Evolutionary conservation across 257 asterid genomes (phyloP), one percentile per base, ranked within the genome.

Genomic region (Solanum appendiculatum): DNA sequence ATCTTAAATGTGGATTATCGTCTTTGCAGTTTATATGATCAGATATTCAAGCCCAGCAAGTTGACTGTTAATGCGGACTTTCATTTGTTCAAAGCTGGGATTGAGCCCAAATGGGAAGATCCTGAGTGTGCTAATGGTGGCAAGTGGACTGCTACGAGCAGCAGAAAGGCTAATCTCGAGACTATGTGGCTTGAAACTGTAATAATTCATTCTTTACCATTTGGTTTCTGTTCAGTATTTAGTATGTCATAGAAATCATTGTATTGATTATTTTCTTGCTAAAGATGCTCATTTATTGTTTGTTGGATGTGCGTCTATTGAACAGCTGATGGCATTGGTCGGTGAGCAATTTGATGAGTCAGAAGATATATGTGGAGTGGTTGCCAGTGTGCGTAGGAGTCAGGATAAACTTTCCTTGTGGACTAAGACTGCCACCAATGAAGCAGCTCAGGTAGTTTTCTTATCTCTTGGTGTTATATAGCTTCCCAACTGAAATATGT

Each of bases 31-130:
- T 94, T 97, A 88, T 92, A 95, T 68, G 95, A 95, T 85, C 98
- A 94, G 88, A 91, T 97, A 83, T 92, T 95, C 89, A 91, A 68
- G 90, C 99, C 99, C 64, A 94, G 99, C 95, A 94, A 94, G 89
- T 87, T 93, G 75, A 92, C 95, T n/a, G 87, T 86, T 66, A 87
- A 87, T 92, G 99, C 99, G 2, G 99, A 97, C 33, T 94, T 97
- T 86, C 98, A 95, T 93, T 91, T 97, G 92, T 97, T 97, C 91
- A 95, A 91, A 91, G 93, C 94, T 87, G 98, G 99, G 83, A 92
- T 94, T 88, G 98, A 94, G 91, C 99, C 98, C 86, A 97, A 97
- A 89, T 97, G 99, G 99, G 99, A 96, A 92, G 99, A 96, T 92
- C 98, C 98, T 1, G 98, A 95, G 93, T 97, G 98, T 91, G 97